Evolutionary conservation across 352 stramenopile species (phyloP), one percentile per base, ranked within the genome.

Genomic region (Globisporangium polare): DNA sequence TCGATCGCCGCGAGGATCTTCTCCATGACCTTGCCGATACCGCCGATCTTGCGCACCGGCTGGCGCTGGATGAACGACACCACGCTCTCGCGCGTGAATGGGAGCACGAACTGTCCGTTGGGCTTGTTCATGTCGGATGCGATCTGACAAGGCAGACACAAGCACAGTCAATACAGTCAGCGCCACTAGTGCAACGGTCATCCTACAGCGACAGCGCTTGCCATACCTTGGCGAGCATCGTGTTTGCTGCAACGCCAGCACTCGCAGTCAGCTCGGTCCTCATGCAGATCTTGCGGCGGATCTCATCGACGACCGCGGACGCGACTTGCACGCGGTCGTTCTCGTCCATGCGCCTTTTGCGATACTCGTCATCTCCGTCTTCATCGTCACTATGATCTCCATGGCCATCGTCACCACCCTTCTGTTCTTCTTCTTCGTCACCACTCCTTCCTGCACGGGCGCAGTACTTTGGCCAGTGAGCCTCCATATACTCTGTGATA

Each of bases 51-150:
- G 51, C 96, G 82, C 24, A 97, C 86, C 1, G 90, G 74, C 41
- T 98, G 60, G 6, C 77, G 71, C 35, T 83, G 69, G n/a, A 98
- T 65, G 67, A 99, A 99, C n/a, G 68, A 57, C 17, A 97, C 57
- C 4, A 98, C 78, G 41, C 64, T 37, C 4, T 87, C 60, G 20
- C 89, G 78, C 22, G 81, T 83, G 54, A 92, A 86, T 9, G 80
- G 83, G 33, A 99, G 72, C 27, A 97, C 72, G 62, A 86, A 94
- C 68, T 99, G 97, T 5, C 97, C 96, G 60, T 99, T 97, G 10
- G 97, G 97, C 65, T 99, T 99, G 75, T 99, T 98, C 31, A 91
- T 76, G 67, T 99, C 96, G 26, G 89, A 97, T 42, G 90, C 97
- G 65, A 98, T 97, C 80, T 53, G 13, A 22, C 12, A 35, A 46